Conservation (phyloP, 2,329 filamentous ascomycete species). For the Didymella pomorum region DNA sequence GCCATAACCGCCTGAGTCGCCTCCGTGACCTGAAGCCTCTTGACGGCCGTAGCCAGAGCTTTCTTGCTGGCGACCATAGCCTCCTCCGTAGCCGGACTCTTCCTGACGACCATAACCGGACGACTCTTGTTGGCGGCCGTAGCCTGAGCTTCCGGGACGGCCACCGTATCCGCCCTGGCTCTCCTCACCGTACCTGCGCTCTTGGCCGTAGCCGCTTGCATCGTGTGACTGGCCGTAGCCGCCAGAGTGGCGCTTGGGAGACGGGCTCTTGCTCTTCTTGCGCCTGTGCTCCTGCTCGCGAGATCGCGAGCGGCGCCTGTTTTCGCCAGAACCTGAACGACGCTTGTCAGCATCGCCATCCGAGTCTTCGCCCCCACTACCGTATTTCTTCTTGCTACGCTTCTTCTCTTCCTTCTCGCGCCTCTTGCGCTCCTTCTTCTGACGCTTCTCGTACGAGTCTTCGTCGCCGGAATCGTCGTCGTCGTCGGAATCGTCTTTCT, state of each 20-base stretch:
- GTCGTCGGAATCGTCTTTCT: conserved; percentile 52
- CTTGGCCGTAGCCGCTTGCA: conserved; percentile 27
- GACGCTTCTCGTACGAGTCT: conserved; percentile 31
- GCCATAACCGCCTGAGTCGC: conserved; percentile 6
- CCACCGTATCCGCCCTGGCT: conserved; percentile 16
- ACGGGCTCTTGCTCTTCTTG: conserved; percentile 29
- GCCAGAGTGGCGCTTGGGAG: conserved; percentile 31
- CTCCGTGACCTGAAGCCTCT: conserved; percentile 19
- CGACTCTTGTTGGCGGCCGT: conserved; percentile 11
- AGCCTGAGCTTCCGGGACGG: conserved; percentile 8
- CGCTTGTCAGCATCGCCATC: conserved; percentile 38
- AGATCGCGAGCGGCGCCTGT: conserved; percentile 22
- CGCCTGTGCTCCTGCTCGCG: conserved; percentile 22
- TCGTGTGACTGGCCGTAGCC: conserved; percentile 24
- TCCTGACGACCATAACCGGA: conserved; percentile 14
- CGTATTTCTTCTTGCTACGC: conserved; percentile 50
- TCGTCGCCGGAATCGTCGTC: conserved; percentile 43
- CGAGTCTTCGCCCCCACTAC: conserved; percentile 41
- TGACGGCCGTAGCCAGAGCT: conserved; percentile 20
- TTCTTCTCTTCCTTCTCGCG: conserved; percentile 49
- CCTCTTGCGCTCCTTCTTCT: conserved; percentile 24
- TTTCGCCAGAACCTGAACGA: conserved; percentile 31
- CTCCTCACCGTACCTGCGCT: conserved; percentile 33
- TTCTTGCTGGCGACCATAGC: conserved; percentile 19
- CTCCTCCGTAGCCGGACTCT: neutral